Conservation (phyloP, 306 rosid species). For the Vigna nakashimae region DNA sequence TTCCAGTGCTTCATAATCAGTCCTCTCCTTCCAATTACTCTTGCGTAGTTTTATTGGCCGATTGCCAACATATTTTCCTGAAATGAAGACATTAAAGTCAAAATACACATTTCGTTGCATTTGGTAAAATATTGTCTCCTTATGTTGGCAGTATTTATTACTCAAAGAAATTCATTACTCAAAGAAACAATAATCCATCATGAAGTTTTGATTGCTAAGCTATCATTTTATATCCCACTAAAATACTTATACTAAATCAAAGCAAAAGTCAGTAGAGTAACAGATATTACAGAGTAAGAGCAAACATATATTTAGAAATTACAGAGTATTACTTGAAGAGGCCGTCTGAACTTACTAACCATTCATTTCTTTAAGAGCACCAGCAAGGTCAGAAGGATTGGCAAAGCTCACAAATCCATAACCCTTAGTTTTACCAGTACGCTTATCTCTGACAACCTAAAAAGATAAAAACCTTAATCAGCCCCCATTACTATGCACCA, state of each 20-base stretch:
- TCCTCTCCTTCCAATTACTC: constrained; percentile 98
- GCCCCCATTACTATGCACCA: constrained; percentile 9
- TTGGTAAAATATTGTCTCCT: constrained; percentile 28
- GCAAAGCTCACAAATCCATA: constrained; percentile 98
- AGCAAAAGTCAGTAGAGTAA: neutral
- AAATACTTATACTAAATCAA: constrained; percentile 9
- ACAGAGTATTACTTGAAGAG: constrained; percentile 3
- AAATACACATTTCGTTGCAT: neutral
- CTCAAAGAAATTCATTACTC: constrained; percentile 7
- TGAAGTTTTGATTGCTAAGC: neutral
- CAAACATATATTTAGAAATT: neutral
- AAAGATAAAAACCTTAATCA: constrained; percentile 34
- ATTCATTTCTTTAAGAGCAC: constrained; percentile 94
- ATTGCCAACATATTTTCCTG: constrained; percentile 97
- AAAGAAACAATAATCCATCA: constrained; percentile 26
- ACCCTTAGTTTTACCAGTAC: constrained; percentile 97
- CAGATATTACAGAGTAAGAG: neutral
- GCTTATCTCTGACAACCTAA: constrained; percentile 96
- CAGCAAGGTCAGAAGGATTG: constrained; percentile 83
- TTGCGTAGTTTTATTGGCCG: constrained; percentile 93
- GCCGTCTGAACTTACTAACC: constrained; percentile 53
- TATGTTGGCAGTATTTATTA: neutral
- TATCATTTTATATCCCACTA: constrained; percentile 11
- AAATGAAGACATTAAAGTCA: constrained; percentile 31
- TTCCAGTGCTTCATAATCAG: constrained; percentile 72